Percentiles rank a stretch among this genome's conserved stretches.
phyloP scores from a whole-genome alignment of 352 stramenopile genomes.

The Phytopythium mirpurense region DNA sequence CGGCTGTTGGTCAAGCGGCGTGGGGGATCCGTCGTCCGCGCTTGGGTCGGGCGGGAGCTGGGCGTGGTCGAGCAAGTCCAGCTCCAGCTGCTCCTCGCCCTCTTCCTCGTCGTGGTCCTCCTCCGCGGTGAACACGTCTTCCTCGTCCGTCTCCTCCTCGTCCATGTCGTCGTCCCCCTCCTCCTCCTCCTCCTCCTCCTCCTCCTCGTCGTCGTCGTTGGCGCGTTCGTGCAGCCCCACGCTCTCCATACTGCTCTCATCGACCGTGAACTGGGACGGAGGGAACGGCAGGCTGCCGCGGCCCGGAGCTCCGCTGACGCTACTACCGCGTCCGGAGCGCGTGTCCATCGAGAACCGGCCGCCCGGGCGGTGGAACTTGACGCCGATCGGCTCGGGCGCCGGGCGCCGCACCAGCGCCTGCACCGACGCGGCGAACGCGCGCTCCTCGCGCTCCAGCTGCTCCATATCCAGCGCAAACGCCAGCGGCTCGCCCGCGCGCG shows the following conservation, averaged over 20 bases:
- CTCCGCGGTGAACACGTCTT: neutral
- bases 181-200: slow-evolving; percentile 27
- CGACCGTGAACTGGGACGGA: slow-evolving; percentile 4
- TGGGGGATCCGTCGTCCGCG: slow-evolving; percentile 1
- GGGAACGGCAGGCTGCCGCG: slow-evolving; percentile 6
- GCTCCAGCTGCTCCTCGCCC: slow-evolving; percentile 28
- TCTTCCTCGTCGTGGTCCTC: slow-evolving; percentile 10
- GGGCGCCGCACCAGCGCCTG: slow-evolving; percentile 44
- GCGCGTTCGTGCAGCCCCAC: slow-evolving; percentile 7
- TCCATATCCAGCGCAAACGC: slow-evolving; percentile 42
- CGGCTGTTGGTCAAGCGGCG: neutral
- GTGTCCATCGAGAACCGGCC: too few species aligned
- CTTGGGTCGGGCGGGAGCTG: slow-evolving; percentile 25
- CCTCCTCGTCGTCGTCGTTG: slow-evolving; percentile 13
- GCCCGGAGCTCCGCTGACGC: neutral
- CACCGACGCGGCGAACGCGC: slow-evolving; percentile 42
- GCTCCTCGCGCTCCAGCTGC: slow-evolving; percentile 53
- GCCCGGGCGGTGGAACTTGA: slow-evolving; percentile 44
- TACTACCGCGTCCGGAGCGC: neutral
- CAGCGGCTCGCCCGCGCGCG: slow-evolving; percentile 36
- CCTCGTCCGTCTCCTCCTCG: slow-evolving; percentile 15
- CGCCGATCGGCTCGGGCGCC: slow-evolving; percentile 44
- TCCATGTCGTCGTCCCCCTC: slow-evolving; percentile 36
- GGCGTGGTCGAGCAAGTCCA: too few species aligned
- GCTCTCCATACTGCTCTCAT: slow-evolving; percentile 3